Percentiles rank a stretch among this genome's conserved stretches.
These are phyloP conservation scores for Pseudocercospora vitis DNA, from an alignment of 2,329 filamentous ascomycete genomes.

Conservation along the genomic window DNA sequence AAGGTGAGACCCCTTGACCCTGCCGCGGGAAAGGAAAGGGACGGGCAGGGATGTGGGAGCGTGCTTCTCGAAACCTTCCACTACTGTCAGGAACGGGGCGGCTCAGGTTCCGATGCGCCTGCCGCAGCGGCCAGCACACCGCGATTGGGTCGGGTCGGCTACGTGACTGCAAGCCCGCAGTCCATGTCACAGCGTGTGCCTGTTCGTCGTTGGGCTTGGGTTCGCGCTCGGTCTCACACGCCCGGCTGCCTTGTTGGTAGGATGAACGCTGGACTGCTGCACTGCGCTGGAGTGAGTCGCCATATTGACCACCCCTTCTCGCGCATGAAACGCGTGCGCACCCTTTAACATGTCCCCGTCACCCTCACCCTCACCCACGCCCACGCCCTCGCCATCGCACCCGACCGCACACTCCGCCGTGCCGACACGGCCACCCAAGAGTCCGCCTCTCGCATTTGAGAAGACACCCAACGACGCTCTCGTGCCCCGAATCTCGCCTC, in stretches of 20 bases:
- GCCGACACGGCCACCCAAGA: slow-evolving; percentile 30
- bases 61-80: neutral
- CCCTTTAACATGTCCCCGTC: slow-evolving; percentile 6
- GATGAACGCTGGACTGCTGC: neutral
- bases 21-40: too few species aligned
- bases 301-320: neutral
- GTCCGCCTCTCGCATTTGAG: slow-evolving; percentile 40
- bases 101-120: neutral
- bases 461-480: slow-evolving; percentile 39
- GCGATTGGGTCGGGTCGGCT: neutral
- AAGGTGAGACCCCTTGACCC: neutral
- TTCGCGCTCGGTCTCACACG: neutral
- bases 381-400: slow-evolving; percentile 9
- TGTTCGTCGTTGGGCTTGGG: neutral
- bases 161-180: neutral
- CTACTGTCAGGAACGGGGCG: neutral
- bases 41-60: neutral
- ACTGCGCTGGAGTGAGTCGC: neutral
- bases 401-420: slow-evolving; percentile 22
- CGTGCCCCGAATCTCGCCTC: slow-evolving; percentile 25
- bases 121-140: neutral
- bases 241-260: neutral
- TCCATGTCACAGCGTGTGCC: neutral
- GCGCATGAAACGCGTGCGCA: slow-evolving; percentile 6
- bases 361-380: slow-evolving; percentile 10